Evolutionary conservation across 148 eudicot genomes (phyloP).

Genomic region (Chenopodium album): DNA sequence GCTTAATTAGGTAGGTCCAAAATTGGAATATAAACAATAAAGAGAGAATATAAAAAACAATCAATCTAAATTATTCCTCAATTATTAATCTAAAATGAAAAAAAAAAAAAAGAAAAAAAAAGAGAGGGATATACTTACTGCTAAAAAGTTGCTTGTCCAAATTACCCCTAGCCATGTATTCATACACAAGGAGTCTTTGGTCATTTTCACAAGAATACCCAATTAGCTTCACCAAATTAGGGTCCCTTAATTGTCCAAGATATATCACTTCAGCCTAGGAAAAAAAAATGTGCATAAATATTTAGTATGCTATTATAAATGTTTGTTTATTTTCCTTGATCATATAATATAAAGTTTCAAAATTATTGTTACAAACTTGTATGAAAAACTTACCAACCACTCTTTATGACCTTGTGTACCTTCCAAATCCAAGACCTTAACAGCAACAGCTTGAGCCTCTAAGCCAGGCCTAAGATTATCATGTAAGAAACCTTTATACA

Average conservation of each 20-base stretch:
- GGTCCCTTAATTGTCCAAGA: slow-evolving; percentile 86
- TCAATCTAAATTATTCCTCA: not conserved
- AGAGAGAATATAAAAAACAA: not conserved
- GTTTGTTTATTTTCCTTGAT: not conserved
- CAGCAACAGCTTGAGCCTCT: slow-evolving; percentile 85
- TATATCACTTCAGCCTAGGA: slow-evolving; percentile 76
- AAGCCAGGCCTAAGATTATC: slow-evolving; percentile 60
- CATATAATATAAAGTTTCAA: not conserved
- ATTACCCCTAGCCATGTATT: slow-evolving; percentile 78
- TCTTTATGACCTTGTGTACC: slow-evolving; percentile 87
- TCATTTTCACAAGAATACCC: slow-evolving; percentile 88
- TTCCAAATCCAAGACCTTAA: slow-evolving; percentile 79
- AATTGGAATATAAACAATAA: slow-evolving; percentile 14
- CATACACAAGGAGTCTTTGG: slow-evolving; percentile 85
- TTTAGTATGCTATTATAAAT: not conserved
- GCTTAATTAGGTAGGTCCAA: slow-evolving; percentile 16
- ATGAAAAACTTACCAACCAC: slow-evolving; percentile 69
- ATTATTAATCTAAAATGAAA: not conserved
- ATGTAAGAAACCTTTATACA: slow-evolving; percentile 77
- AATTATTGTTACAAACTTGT: too few relatives aligned
- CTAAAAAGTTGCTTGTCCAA: slow-evolving; percentile 68
- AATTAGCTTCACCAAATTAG: slow-evolving; percentile 75
- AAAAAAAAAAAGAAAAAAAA: too few relatives aligned
- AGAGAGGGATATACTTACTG: slow-evolving; percentile 40
- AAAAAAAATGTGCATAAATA: not conserved